A percentile compares a stretch with the other conserved stretches of the same genome.
Conservation (phyloP, 192 early-diverging fungal genomes). For the Phycomyces blakesleeanus region DNA sequence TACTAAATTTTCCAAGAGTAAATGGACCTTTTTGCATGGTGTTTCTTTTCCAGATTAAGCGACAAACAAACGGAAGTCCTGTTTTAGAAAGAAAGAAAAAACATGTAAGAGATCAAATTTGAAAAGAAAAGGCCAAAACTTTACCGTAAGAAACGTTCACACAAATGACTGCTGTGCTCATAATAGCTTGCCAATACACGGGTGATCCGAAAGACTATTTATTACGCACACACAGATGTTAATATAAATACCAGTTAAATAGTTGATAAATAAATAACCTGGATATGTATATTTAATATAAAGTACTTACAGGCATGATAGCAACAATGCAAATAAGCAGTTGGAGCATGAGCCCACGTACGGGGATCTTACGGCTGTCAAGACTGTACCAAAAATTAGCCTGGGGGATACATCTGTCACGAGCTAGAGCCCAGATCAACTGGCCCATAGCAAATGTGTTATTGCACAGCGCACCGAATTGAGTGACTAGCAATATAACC, state of each 20-base stretch:
- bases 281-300: neutral
- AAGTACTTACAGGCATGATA: slow-evolving; percentile 33
- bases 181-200: slow-evolving; percentile 42
- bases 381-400: slow-evolving; percentile 39
- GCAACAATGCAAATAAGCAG: slow-evolving; percentile 33
- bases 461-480: slow-evolving; percentile 43
- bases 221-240: too few species aligned
- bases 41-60: slow-evolving; percentile 35
- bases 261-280: neutral
- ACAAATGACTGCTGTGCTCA: slow-evolving; percentile 44
- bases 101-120: neutral
- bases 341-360: slow-evolving; percentile 32
- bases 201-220: slow-evolving; percentile 31
- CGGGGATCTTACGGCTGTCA: slow-evolving; percentile 32
- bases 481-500: slow-evolving; percentile 36
- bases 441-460: slow-evolving; percentile 38
- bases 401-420: slow-evolving; percentile 45
- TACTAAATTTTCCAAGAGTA: slow-evolving; percentile 30
- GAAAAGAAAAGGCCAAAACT: neutral
- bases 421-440: slow-evolving; percentile 47
- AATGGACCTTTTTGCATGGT: slow-evolving; percentile 39
- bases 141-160: slow-evolving; percentile 42
- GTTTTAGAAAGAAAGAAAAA: neutral
- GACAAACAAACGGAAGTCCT: slow-evolving; percentile 39
- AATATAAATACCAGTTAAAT: neutral